Base-by-base conservation (phyloP, 2,329 filamentous ascomycete species). In the Septoria petroselini region DNA sequence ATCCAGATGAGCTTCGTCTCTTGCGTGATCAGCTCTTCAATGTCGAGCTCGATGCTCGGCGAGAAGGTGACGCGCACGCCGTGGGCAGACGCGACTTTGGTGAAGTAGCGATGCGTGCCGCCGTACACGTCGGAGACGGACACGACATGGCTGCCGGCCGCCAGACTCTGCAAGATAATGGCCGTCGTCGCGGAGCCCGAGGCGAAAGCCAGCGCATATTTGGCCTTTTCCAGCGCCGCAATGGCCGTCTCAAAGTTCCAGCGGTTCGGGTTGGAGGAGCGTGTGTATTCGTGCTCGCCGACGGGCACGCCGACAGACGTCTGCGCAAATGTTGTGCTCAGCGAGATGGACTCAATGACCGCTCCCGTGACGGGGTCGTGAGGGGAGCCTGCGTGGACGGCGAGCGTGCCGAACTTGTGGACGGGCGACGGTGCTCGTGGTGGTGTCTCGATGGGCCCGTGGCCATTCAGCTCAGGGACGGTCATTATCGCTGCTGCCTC, bases 121-220 rank as follows among this genome's bases (percentile, higher is more conserved):
- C 93, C 93, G 71, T 98, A 98, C 63, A 98, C 91, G 70, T 98
- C 93, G 38, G 90, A 95, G 40, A 98, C 89, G 54, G 90, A 96
- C 63, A 98, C 85, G 64, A 98, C 88, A 73, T 98, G 93, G 40
- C 88, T 93, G 55, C 90, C 91, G 9, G 86, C 79, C 18, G 91
- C 90, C 50, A 98, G 81, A 61, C 88, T 93, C 74, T 97, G 93
- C 51, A 98, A 82, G 65, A 98, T 89, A 62, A 82, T 88, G 54
- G 93, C 91, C 0, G 93, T 98, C 47, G 93, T 90, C 35, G 93
- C 91, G 60, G 88, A 95, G 63, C 93, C 93, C 19, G 90, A 96
- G 37, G 88, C 86, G 74, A 96, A 98, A 57, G 93, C 91, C 47
- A 98, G 83, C 38, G 93, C 93, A 69, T 95, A 86, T 69, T 87